phyloP scores from a whole-genome alignment of 176 grass and related monocot genomes.

The Tuctoria greenei region DNA sequence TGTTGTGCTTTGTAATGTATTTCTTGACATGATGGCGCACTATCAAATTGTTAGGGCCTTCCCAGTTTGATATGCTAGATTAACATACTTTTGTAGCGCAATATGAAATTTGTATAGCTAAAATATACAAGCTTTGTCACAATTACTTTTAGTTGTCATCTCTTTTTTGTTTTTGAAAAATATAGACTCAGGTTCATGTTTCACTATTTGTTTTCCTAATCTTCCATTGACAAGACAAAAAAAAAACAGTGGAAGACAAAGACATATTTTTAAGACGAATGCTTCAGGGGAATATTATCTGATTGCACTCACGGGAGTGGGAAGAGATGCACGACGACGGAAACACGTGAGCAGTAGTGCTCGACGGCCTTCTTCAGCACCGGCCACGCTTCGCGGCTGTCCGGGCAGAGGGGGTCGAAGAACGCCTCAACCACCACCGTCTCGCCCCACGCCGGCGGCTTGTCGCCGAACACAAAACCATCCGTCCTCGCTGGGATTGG shows the following conservation, averaged over 20 bases:
- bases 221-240: not conserved
- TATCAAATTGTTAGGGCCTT: not conserved
- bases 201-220: not conserved
- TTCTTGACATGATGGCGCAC: not conserved
- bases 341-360: conserved; percentile 47
- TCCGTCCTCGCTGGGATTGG: conserved; percentile 69
- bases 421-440: conserved; percentile 85
- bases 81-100: too few species aligned
- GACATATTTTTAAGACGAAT: too few species aligned
- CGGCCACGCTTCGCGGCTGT: conserved; percentile 84
- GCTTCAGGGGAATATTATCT: too few species aligned
- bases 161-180: not conserved
- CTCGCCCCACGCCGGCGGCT: conserved; percentile 49
- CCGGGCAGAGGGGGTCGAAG: conserved; percentile 79
- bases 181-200: not conserved
- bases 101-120: too few species aligned
- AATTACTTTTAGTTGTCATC: not conserved
- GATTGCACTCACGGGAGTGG: conserved; percentile 62
- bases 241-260: too few species aligned
- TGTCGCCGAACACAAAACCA: conserved; percentile 63
- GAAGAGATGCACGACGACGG: conserved; percentile 78
- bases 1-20: not conserved
- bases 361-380: conserved; percentile 57
- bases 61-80: too few species aligned
- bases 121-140: not conserved